Conservation (phyloP, 2,329 filamentous ascomycete species). For the Diaporthe eres region DNA sequence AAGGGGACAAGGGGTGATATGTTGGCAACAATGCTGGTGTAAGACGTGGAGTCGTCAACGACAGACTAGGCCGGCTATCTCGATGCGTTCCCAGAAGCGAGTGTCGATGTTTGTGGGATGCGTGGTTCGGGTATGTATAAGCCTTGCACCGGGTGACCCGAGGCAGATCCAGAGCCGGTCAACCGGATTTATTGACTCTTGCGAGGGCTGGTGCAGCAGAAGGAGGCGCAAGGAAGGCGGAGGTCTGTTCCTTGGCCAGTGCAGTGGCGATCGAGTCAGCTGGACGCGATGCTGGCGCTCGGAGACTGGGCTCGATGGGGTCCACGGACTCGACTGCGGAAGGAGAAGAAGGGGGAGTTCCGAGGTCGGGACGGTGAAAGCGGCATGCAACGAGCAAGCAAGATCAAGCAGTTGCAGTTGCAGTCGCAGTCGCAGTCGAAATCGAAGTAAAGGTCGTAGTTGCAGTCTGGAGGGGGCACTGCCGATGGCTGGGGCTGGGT, state of each 20-base stretch:
- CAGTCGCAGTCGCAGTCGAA: background rate
- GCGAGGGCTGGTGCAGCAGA: background rate
- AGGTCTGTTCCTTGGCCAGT: conserved; percentile 18
- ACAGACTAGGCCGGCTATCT: background rate
- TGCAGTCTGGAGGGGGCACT: background rate
- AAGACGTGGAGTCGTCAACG: conserved; percentile 5
- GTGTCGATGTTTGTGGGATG: conserved; percentile 27
- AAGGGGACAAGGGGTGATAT: conserved; percentile 15
- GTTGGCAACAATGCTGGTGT: conserved; percentile 16
- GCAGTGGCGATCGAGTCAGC: conserved; percentile 31
- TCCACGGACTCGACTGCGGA: background rate
- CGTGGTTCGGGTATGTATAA: conserved; percentile 12
- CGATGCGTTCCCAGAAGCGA: conserved; percentile 29
- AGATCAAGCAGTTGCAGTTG: background rate
- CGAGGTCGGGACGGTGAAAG: background rate
- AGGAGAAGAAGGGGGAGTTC: background rate
- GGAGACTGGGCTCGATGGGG: conserved; percentile 1
- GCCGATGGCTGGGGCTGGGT: background rate
- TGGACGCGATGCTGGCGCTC: background rate
- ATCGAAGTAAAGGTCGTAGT: background rate
- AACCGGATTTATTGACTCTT: background rate
- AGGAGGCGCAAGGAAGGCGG: conserved; percentile 32
- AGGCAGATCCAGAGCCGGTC: conserved; percentile 2
- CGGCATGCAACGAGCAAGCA: background rate
- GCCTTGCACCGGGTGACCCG: background rate